phyloP scores from a whole-genome alignment of 2,329 filamentous ascomycete genomes.

The Emergomyces orientalis region DNA sequence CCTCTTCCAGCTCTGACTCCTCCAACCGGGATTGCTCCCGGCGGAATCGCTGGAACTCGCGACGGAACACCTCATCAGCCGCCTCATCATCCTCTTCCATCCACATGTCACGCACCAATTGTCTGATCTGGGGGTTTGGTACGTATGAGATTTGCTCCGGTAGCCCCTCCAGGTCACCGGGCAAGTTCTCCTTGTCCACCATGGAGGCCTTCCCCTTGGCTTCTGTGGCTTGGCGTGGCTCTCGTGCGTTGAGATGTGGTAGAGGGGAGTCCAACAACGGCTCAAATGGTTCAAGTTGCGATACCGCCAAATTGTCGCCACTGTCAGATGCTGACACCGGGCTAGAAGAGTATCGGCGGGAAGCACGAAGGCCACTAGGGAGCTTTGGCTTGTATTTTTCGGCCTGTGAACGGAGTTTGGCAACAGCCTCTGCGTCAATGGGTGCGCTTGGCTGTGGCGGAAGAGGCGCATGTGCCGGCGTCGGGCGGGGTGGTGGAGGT shows the following conservation, averaged over 20 bases:
- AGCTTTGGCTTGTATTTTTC: constrained; percentile 37
- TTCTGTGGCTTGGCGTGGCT: constrained; percentile 1
- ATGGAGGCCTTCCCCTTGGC: not conserved
- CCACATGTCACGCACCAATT: constrained; percentile 9
- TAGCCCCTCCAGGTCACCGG: not conserved
- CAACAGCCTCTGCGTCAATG: constrained; percentile 25
- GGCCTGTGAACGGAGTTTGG: constrained; percentile 29
- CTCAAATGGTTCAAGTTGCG: not conserved
- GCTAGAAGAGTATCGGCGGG: constrained; percentile 12
- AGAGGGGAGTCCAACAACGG: not conserved
- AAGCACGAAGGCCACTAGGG: constrained; percentile 26
- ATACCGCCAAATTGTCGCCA: not conserved
- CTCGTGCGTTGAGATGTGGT: not conserved
- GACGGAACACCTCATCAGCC: constrained; percentile 7
- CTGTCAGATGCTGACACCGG: constrained; percentile 5
- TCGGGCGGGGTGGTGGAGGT: constrained; percentile 13
- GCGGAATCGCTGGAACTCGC: constrained; percentile 7
- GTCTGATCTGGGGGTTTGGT: not conserved
- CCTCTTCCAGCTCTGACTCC: not conserved
- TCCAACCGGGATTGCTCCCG: not conserved
- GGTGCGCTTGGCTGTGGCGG: constrained; percentile 18
- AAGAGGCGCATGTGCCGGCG: constrained; percentile 13
- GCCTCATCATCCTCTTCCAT: constrained; percentile 5
- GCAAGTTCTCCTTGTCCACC: not conserved
- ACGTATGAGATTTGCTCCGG: not conserved